A percentile compares a stretch with the other conserved stretches of the same genome.
Evolutionary conservation across 176 grass and related monocot genomes (phyloP).

Genomic region (Oryza nivara): DNA sequence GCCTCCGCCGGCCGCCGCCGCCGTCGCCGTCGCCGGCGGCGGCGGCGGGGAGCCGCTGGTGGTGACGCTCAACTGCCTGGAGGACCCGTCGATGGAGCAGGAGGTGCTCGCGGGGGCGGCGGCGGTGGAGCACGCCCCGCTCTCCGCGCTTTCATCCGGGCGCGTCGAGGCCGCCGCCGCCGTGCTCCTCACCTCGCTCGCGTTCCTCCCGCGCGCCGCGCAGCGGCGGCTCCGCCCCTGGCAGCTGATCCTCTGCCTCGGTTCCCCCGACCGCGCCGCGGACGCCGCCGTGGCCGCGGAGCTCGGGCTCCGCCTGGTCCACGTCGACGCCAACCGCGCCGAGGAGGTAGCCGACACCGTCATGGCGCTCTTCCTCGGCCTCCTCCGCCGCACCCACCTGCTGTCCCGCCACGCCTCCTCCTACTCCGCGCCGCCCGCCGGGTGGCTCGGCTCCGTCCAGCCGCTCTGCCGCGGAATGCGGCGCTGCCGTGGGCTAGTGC

Average conservation of each 20-base stretch:
- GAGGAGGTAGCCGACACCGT: slow-evolving; percentile 91
- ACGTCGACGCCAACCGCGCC: slow-evolving; percentile 76
- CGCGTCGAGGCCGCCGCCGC: slow-evolving; percentile 70
- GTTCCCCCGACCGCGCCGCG: slow-evolving; percentile 72
- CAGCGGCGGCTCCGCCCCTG: slow-evolving; percentile 83
- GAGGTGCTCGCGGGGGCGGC: slow-evolving; percentile 65
- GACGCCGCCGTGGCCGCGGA: slow-evolving; percentile 72
- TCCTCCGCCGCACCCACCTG: slow-evolving; percentile 82
- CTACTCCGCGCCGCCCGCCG: slow-evolving; percentile 47
- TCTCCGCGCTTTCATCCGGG: slow-evolving; percentile 57
- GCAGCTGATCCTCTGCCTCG: slow-evolving; percentile 91
- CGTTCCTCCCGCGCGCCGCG: slow-evolving; percentile 85
- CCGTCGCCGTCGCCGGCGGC: background rate
- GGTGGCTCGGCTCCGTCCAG: slow-evolving; percentile 82
- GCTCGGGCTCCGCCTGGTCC: slow-evolving; percentile 80
- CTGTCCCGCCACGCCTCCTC: slow-evolving; percentile 73
- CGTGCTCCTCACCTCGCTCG: slow-evolving; percentile 74
- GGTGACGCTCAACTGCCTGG: slow-evolving; percentile 81
- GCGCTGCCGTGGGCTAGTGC: slow-evolving; percentile 81
- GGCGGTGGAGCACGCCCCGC: slow-evolving; percentile 72
- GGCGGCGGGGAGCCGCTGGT: slow-evolving; percentile 54
- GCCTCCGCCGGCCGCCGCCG: background rate
- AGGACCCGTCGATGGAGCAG: slow-evolving; percentile 73
- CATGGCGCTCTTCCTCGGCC: slow-evolving; percentile 92
- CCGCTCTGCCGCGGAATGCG: slow-evolving; percentile 89